phyloP scores from a whole-genome alignment of 164 flowering plant genomes.

The Cinnamomum chago region DNA sequence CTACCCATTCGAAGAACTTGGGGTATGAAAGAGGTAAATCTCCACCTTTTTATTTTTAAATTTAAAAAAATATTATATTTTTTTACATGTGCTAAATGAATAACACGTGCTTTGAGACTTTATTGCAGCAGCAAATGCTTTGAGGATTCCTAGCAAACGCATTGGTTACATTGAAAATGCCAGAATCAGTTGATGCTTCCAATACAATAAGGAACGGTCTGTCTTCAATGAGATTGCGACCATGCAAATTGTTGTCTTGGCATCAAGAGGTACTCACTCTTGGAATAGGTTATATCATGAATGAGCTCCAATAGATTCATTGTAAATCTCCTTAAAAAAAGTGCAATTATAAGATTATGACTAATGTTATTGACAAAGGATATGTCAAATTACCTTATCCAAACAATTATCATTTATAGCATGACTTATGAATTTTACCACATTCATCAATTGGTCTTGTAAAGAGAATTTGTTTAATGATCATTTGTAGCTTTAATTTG shows the following conservation, averaged over 20 bases:
- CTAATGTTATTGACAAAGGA: background rate
- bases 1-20: background rate
- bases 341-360: background rate
- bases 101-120: background rate
- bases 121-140: background rate
- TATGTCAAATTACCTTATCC: background rate
- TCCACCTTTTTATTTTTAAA: conserved; percentile 5
- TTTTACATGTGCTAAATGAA: background rate
- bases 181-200: background rate
- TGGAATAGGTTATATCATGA: background rate
- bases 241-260: background rate
- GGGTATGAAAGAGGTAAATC: background rate
- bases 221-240: background rate
- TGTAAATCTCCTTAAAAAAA: background rate
- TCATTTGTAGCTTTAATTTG: too few species aligned
- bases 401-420: background rate
- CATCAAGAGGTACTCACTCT: background rate
- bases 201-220: background rate
- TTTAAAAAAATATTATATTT: background rate
- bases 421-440: background rate
- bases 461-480: too few species aligned
- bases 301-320: background rate
- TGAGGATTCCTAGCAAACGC: background rate
- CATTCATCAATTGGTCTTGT: background rate
- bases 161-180: background rate